Base-by-base conservation (phyloP, 1,284 basidiomycete species). In the Cryptococcus sp. region DNA sequence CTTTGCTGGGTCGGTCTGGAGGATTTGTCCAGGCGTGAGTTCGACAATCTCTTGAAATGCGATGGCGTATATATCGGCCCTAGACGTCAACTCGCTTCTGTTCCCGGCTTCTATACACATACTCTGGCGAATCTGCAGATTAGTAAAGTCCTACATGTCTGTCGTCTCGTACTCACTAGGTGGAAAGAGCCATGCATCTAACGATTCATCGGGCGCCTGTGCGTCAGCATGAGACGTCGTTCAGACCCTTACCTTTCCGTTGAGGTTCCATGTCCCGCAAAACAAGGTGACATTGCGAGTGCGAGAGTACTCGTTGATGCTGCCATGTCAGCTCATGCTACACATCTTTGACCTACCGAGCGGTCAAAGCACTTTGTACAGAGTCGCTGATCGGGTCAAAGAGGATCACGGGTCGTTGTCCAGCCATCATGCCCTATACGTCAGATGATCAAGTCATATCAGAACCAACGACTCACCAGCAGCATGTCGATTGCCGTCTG, bases 41-140 rank as follows among this genome's bases (percentile, higher is more conserved):
- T 91, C 91, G 0, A 99, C 95, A 47, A 99, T 92, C 72, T 99
- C 95, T 72, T 99, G 95, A 65, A 99, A 97, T 1, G 87, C 89
- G 26, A 97, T 75, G n/a, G 84, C 84, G 65, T 94, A 84, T 51
- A 97, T 82, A 67, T 95, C 91, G 7, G 92, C 88, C 40, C 88
- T 92, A 43, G 3, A 16, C 5, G 25, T 34, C 23, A 41, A 14
- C 36, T 32, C 35, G 22, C 12, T 23, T 34, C 7, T 46, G 18
- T 16, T 1, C 10, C 42, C 25, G 23, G 14, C 22, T 11, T 28
- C 5, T n/a, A 23, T 7, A 11, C 37, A 68, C 80, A 57, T 66
- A 87, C 85, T 86, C 83, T 14, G 76, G 74, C 28, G 77, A 69
- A 62, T 75, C 83, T 82, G 55, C 25, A 28, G 34, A 14, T 31